Evolutionary conservation across 2,329 filamentous ascomycete species (phyloP).

Genomic region (Aspergillus jensenii): DNA sequence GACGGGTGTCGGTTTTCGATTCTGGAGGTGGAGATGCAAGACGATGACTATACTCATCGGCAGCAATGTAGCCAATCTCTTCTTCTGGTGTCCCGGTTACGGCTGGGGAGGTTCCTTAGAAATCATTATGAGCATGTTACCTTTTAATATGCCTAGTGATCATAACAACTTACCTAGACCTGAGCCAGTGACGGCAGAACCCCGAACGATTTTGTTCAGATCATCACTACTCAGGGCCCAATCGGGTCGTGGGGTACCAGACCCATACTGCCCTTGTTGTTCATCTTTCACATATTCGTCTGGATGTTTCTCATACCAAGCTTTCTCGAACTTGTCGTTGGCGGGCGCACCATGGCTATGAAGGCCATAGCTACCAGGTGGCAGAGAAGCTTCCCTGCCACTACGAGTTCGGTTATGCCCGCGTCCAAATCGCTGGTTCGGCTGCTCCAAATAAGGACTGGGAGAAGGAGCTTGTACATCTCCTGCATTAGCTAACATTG

Average conservation of each 20-base stretch:
- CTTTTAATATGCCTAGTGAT: background rate
- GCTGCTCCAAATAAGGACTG: constrained; percentile 52
- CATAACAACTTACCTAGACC: constrained; percentile 50
- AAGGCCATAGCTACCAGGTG: constrained; percentile 88
- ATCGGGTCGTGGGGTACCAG: constrained; percentile 62
- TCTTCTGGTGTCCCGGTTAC: constrained; percentile 79
- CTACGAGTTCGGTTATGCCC: constrained; percentile 72
- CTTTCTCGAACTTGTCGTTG: constrained; percentile 81
- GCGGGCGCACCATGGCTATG: constrained; percentile 79
- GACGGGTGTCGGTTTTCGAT: constrained; percentile 44
- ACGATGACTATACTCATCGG: constrained; percentile 78
- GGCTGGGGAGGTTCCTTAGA: constrained; percentile 62
- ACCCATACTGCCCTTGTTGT: constrained; percentile 63
- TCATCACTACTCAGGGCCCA: constrained; percentile 88
- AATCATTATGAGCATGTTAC: constrained; percentile 10
- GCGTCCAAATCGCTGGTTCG: constrained; percentile 51
- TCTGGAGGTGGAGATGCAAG: constrained; percentile 64
- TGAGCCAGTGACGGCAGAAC: constrained; percentile 57
- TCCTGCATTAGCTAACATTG: constrained; percentile 88
- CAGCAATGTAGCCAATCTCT: constrained; percentile 84
- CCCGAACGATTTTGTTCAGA: constrained; percentile 82
- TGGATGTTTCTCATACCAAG: constrained; percentile 91
- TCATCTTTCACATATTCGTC: constrained; percentile 75
- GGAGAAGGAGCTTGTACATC: constrained; percentile 96
- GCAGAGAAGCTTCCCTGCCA: constrained; percentile 67